These are phyloP conservation scores for Chloranthus sessilifolius DNA, from an alignment of 164 flowering plant species.

Conservation along the genomic window DNA sequence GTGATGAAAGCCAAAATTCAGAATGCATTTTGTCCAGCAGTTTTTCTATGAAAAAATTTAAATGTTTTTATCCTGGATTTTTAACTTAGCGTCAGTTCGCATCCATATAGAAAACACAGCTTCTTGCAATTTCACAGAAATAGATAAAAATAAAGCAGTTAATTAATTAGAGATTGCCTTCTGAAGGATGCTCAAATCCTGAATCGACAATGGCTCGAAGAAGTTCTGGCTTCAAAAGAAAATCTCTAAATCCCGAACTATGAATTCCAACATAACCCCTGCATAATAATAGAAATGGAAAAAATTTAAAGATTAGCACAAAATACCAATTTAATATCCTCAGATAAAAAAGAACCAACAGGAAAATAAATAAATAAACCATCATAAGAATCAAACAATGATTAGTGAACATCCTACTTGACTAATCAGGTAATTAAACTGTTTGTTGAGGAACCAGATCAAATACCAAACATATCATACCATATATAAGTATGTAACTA, in stretches of 20 bases:
- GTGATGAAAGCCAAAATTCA: too few species aligned
- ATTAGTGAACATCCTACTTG: too few species aligned
- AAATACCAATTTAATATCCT: not conserved
- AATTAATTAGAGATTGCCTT: constrained; percentile 70
- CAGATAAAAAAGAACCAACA: not conserved
- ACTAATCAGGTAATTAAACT: too few species aligned
- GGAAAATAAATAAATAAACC: not conserved
- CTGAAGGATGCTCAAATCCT: constrained; percentile 99
- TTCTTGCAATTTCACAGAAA: too few species aligned
- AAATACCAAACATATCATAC: not conserved
- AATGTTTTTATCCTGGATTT: too few species aligned
- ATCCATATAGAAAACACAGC: too few species aligned
- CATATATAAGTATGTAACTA: too few species aligned
- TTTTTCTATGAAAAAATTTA: too few species aligned
- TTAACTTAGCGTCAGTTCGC: too few species aligned
- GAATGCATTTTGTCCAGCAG: too few species aligned
- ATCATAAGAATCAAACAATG: not conserved
- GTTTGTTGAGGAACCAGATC: not conserved
- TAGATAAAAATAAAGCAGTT: too few species aligned
- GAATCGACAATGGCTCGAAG: constrained; percentile 94
- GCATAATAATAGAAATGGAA: constrained; percentile 3
- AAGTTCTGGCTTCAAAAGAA: constrained; percentile 93
- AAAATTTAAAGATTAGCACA: not conserved
- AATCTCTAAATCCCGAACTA: constrained; percentile 98
- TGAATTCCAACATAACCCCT: constrained; percentile 98